Conservation (phyloP, 805 yeast genomes). For the Saturnispora sekii region DNA sequence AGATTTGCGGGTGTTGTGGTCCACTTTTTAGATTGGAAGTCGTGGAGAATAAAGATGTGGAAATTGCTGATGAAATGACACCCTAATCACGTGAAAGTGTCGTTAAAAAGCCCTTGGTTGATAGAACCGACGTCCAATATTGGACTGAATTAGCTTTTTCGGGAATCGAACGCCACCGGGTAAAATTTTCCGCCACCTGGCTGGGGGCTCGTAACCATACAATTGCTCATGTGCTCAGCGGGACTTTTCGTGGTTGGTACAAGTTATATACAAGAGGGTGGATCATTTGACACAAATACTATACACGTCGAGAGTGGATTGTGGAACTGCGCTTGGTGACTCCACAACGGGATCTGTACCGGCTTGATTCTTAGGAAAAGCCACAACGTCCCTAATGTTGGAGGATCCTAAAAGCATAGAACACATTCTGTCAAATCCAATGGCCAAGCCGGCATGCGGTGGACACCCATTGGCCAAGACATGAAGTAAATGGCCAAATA, state of each 20-base stretch:
- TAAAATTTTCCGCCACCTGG: background rate
- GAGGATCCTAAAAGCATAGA: conserved; percentile 76
- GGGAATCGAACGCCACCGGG: conserved; percentile 6
- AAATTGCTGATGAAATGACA: background rate
- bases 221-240: conserved; percentile 7
- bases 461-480: conserved; percentile 92
- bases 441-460: conserved; percentile 96
- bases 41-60: background rate
- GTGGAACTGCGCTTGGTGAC: conserved; percentile 63
- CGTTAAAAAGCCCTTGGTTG: background rate
- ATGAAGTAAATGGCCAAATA: conserved; percentile 78
- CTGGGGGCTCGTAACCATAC: conserved; percentile 6
- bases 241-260: background rate
- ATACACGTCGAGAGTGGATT: conserved; percentile 44
- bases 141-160: background rate
- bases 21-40: background rate
- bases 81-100: background rate
- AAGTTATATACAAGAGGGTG: background rate
- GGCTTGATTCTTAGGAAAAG: conserved; percentile 87
- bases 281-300: conserved; percentile 24
- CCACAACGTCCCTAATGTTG: conserved; percentile 86
- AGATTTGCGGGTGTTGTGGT: no score
- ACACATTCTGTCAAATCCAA: conserved; percentile 89
- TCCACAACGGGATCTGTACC: conserved; percentile 85
- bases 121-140: background rate